Evolutionary conservation across 2,329 filamentous ascomycete genomes (phyloP), one percentile per base, ranked within the genome.

Genomic region (Cladosporium velox): DNA sequence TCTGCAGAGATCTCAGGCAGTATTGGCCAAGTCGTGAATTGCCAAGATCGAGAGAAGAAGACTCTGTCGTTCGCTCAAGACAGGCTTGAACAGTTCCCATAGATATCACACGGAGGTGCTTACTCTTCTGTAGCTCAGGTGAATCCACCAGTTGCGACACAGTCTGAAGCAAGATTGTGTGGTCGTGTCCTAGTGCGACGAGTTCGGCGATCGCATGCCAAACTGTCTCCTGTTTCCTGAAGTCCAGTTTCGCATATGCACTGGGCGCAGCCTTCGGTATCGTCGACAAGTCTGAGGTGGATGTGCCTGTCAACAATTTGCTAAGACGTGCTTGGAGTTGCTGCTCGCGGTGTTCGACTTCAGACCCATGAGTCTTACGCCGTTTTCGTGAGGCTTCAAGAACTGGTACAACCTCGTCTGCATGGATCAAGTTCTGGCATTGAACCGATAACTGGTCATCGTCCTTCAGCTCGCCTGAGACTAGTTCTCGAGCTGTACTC

Each of bases 1-100:
- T 96, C 69, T 90, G 89, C 47, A 98, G 81, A 0, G 90, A 92
- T 70, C 90, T 87, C 4, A 97, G 80, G 73, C 92, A 93, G 86
- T 91, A 94, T 72, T 93, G 89, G 0, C 91, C 93, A 49, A 92
- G 80, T 0, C 80, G 76, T 10, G 91, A 93, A 1, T 80, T 82
- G 66, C 89, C 86, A 2, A 97, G 80, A 69, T 91, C 87, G 34
- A 94, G 79, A 63, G 91, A 81, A 3, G 83, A 81, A 0, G 80
- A 69, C 62, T 87, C 83, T 18, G 82, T 80, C 4, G 87, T 88
- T 76, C 96, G 92, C 58, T 85, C 83, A 30, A 91, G 83, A 49
- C 95, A 80, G 55, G 88, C 87, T 70, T 88, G 87, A 59, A 97
- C 81, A 3, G 88, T 85, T 66, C 90, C 78, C 87, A 95, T 92